phyloP scores from a whole-genome alignment of 371 early-diverging fungal genomes.

The Cokeromyces recurvatus region DNA sequence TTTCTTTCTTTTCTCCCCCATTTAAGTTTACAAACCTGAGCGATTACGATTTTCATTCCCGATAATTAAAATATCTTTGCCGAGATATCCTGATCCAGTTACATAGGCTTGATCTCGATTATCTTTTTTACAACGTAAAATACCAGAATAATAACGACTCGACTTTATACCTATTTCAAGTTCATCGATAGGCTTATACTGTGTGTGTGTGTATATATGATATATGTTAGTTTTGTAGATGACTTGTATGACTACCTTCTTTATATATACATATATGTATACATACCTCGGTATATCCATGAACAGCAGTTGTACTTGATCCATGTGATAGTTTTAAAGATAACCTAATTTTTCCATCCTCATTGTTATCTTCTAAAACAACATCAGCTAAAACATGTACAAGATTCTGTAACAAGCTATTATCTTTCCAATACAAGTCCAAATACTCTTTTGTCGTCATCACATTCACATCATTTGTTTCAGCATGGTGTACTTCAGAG shows the following conservation, averaged over 20 bases:
- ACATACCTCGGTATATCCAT: conserved; percentile 51
- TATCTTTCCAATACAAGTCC: conserved; percentile 32
- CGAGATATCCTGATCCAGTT: conserved; percentile 34
- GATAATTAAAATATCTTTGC: conserved; percentile 55
- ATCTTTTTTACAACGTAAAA: conserved; percentile 44
- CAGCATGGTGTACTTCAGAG: conserved; percentile 32
- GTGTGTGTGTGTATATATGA: not conserved
- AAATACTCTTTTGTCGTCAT: conserved; percentile 42
- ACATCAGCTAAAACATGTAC: conserved; percentile 48
- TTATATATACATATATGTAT: not conserved
- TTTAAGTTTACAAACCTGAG: too few species aligned
- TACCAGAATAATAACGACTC: conserved; percentile 48
- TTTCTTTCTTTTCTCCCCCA: too few species aligned
- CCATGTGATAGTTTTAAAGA: conserved; percentile 9
- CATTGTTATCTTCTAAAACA: conserved; percentile 45
- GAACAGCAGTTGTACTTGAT: conserved; percentile 20
- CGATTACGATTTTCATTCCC: conserved; percentile 77
- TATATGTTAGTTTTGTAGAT: too few species aligned
- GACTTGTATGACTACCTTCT: not conserved
- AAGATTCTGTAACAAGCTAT: conserved; percentile 40
- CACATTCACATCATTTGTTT: conserved; percentile 7
- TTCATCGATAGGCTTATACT: conserved; percentile 58
- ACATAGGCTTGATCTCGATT: conserved; percentile 58
- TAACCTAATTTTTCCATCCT: conserved; percentile 29
- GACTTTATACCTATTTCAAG: conserved; percentile 60